A percentile compares a stretch with the other conserved stretches of the same genome.
These are phyloP conservation scores for Scutellaria baicalensis DNA, from an alignment of 257 asterid species.

Conservation along the genomic window DNA sequence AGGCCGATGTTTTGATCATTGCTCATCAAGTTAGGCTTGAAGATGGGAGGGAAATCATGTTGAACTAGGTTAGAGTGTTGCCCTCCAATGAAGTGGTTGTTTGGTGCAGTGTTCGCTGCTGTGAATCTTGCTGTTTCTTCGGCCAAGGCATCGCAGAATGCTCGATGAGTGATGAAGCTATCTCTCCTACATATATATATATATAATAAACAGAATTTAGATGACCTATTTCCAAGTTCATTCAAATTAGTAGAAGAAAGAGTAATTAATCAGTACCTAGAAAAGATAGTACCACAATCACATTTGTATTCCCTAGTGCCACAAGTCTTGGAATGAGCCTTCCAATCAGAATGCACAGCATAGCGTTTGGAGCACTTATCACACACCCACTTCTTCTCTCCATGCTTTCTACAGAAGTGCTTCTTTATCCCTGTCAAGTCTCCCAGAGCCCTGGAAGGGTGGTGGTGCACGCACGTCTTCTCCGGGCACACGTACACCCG, in stretches of 20 bases:
- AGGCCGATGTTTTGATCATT: slow-evolving; percentile 23
- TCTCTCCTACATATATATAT: too few species aligned
- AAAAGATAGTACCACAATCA: slow-evolving; percentile 83
- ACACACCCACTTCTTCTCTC: slow-evolving; percentile 97
- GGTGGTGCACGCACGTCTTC: slow-evolving; percentile 67
- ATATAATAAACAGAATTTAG: too few species aligned
- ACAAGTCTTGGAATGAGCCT: slow-evolving; percentile 91
- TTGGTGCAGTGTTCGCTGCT: slow-evolving; percentile 39
- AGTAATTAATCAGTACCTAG: too few species aligned
- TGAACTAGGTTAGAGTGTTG: slow-evolving; percentile 20
- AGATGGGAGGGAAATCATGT: slow-evolving; percentile 44
- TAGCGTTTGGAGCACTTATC: slow-evolving; percentile 80
- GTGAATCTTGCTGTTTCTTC: slow-evolving; percentile 84
- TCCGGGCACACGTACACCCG: slow-evolving; percentile 94
- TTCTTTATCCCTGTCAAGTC: slow-evolving; percentile 91
- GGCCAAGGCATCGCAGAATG: slow-evolving; percentile 89
- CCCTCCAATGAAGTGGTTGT: slow-evolving; percentile 48
- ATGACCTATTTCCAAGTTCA: too few species aligned
- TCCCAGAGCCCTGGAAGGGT: slow-evolving; percentile 84
- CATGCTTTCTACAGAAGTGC: slow-evolving; percentile 86
- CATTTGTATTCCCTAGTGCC: slow-evolving; percentile 92
- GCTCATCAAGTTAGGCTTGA: neutral
- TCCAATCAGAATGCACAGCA: slow-evolving; percentile 91
- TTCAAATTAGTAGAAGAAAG: too few species aligned
- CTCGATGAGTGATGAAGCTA: slow-evolving; percentile 93